These are phyloP conservation scores for Septoria linicola DNA, from an alignment of 2,329 filamentous ascomycete species.

Conservation along the genomic window DNA sequence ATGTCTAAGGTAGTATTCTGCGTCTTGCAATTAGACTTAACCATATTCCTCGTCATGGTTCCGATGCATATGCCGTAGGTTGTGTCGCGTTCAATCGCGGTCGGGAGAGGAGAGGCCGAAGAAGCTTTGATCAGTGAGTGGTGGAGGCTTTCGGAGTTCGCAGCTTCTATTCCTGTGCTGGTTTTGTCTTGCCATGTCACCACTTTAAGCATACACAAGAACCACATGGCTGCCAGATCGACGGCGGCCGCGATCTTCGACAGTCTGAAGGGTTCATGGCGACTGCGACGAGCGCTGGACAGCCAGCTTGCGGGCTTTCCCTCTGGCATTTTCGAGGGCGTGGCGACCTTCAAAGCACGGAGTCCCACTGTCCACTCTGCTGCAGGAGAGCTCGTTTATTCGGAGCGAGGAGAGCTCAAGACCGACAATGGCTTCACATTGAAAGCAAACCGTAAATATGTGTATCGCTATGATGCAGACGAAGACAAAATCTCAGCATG, in stretches of 20 bases:
- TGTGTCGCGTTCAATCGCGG: no score
- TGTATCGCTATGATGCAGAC: slow-evolving; percentile 68
- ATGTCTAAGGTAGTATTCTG: background rate
- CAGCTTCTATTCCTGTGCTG: background rate
- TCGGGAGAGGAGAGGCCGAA: slow-evolving; percentile 6
- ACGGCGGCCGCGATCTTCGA: slow-evolving; percentile 34
- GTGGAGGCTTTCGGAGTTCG: background rate
- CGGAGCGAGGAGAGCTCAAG: slow-evolving; percentile 38
- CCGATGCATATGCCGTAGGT: no score
- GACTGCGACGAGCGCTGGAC: slow-evolving; percentile 35
- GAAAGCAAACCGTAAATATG: slow-evolving; percentile 65
- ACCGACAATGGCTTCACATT: slow-evolving; percentile 49
- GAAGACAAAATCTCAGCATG: slow-evolving; percentile 67
- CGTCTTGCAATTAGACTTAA: no score
- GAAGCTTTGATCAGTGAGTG: background rate
- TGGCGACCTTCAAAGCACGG: slow-evolving; percentile 37
- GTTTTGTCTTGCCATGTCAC: background rate
- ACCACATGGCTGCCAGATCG: background rate
- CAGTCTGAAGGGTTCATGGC: slow-evolving; percentile 38
- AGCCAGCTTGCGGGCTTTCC: slow-evolving; percentile 38
- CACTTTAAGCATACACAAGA: background rate
- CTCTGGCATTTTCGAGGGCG: slow-evolving; percentile 39
- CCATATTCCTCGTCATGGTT: background rate
- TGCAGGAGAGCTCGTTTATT: slow-evolving; percentile 38
- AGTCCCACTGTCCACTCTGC: slow-evolving; percentile 31